phyloP scores from a whole-genome alignment of 1,139 yeast species.

The Yamadazyma siamensis region DNA sequence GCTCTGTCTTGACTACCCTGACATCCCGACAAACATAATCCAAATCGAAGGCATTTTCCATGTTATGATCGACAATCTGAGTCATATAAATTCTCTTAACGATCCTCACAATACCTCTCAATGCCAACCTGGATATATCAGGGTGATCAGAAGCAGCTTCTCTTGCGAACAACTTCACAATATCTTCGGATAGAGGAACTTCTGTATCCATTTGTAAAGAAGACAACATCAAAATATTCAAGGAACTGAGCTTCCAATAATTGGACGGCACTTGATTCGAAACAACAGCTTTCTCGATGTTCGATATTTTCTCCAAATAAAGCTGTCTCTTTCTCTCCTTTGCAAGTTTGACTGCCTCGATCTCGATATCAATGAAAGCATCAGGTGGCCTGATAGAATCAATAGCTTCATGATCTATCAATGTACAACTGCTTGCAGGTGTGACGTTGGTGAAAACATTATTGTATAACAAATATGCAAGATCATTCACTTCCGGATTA shows the following conservation, averaged over 20 bases:
- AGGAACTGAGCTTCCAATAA: constrained; percentile 70
- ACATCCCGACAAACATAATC: constrained; percentile 37
- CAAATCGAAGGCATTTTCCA: constrained; percentile 43
- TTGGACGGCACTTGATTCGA: constrained; percentile 30
- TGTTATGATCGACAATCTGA: constrained; percentile 54
- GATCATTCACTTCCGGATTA: constrained; percentile 48
- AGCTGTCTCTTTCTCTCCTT: constrained; percentile 52
- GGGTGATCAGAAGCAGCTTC: constrained; percentile 74
- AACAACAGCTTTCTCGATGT: constrained; percentile 44
- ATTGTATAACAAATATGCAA: constrained; percentile 51
- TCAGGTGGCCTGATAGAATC: constrained; percentile 66
- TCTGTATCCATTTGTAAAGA: constrained; percentile 57
- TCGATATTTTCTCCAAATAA: constrained; percentile 38
- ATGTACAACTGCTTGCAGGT: constrained; percentile 60
- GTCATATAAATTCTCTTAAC: constrained; percentile 50
- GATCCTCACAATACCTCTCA: constrained; percentile 59
- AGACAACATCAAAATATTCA: constrained; percentile 53
- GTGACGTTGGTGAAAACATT: constrained; percentile 45
- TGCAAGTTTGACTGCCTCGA: constrained; percentile 53
- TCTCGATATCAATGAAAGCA: constrained; percentile 51
- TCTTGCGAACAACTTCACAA: constrained; percentile 46
- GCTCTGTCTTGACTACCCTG: constrained; percentile 40
- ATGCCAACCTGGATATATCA: constrained; percentile 56
- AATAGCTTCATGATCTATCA: constrained; percentile 45
- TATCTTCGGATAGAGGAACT: constrained; percentile 39